Conservation (phyloP, 2,329 filamentous ascomycete species). For the Scorias spongiosa region DNA sequence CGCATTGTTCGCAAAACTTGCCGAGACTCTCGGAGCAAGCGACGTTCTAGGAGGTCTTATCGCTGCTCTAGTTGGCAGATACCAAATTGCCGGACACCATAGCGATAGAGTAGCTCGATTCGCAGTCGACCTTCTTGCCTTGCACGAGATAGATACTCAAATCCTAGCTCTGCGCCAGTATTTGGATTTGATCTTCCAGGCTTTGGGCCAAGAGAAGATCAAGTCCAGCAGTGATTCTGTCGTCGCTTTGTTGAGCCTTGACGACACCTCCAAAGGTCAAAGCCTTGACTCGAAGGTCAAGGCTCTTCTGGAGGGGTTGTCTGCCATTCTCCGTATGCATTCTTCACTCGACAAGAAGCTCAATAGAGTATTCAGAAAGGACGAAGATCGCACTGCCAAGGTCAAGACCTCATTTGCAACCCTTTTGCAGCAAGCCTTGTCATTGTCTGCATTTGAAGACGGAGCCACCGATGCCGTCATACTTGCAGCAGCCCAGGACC, state of each 20-base stretch:
- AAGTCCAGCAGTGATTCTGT: conserved; percentile 35
- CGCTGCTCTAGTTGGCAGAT: conserved; percentile 81
- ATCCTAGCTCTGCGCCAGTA: conserved; percentile 59
- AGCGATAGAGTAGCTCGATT: conserved; percentile 62
- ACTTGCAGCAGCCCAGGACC: conserved; percentile 39
- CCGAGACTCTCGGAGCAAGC: conserved; percentile 67
- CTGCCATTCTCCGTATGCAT: conserved; percentile 17
- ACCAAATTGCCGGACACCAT: conserved; percentile 31
- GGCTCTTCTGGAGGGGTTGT: conserved; percentile 25
- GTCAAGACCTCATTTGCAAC: conserved; percentile 16
- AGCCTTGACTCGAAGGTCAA: conserved; percentile 21
- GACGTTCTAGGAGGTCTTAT: conserved; percentile 82
- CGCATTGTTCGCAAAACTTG: conserved; percentile 68
- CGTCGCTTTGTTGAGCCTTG: conserved; percentile 51
- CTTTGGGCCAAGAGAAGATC: not conserved
- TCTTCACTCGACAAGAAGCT: conserved; percentile 12
- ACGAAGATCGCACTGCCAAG: conserved; percentile 6
- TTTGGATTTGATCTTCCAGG: conserved; percentile 44
- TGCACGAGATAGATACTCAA: conserved; percentile 61
- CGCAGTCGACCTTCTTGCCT: conserved; percentile 54
- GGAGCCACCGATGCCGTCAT: conserved; percentile 2
- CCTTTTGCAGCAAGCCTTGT: conserved; percentile 15
- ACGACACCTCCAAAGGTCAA: conserved; percentile 23
- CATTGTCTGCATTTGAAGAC: conserved; percentile 29
- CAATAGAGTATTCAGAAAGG: conserved; percentile 12